Conservation (phyloP, 2,329 filamentous ascomycete genomes). For the Tolypocladium nubicola region DNA sequence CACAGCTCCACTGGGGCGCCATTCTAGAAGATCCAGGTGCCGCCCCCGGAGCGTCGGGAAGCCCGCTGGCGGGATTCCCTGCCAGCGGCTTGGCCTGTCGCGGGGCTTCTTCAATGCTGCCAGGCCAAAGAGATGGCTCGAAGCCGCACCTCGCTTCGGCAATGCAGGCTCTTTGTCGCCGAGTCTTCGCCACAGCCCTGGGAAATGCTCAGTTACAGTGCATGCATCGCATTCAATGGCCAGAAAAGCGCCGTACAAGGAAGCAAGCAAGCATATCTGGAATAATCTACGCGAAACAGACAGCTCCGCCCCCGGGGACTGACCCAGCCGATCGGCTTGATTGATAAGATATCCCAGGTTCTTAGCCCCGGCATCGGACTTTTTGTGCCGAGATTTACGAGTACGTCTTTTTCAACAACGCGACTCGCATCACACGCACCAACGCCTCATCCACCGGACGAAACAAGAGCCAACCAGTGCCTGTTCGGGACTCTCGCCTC, state of each 20-base stretch:
- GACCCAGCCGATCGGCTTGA: not conserved
- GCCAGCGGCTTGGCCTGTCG: not conserved
- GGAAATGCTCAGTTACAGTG: not conserved
- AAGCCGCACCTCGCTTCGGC: not conserved
- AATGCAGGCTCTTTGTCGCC: not conserved
- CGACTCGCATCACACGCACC: not conserved
- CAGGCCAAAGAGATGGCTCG: not conserved
- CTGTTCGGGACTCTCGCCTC: not conserved
- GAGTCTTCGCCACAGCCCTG: not conserved
- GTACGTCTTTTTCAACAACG: not conserved
- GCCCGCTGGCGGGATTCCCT: not conserved
- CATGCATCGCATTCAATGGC: not conserved
- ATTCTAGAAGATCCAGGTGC: not conserved
- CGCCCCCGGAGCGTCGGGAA: not conserved
- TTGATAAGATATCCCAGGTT: constrained; percentile 3
- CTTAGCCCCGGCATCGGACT: constrained; percentile 5
- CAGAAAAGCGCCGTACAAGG: no score
- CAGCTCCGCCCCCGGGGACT: not conserved
- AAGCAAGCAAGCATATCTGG: not conserved
- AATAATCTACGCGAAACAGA: no score
- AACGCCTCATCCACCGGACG: not conserved
- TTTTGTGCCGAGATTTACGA: not conserved
- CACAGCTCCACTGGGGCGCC: not conserved
- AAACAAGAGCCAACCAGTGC: not conserved
- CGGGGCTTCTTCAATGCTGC: not conserved